Base-by-base conservation (phyloP, 1,139 yeast species). In the Yamadazyma aaseri region DNA sequence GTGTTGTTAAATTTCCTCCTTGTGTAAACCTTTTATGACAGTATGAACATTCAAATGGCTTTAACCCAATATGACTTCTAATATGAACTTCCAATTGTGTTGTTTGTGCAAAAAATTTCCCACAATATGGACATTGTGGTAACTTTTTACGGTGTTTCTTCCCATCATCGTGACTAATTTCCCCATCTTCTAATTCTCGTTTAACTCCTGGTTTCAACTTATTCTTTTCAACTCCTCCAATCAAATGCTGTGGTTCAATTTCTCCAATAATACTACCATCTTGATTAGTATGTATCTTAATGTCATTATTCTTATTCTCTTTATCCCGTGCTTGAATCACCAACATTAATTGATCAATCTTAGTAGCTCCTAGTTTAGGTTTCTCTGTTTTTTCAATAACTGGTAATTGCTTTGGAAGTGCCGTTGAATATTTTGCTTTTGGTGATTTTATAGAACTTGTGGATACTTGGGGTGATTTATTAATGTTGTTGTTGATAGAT, bases 1-100 rank as follows among this genome's bases (percentile, higher is more conserved):
- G 97, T 1, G 96, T 87, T 44, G 95, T 73, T 51, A 90, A 65
- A 57, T 90, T 92, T 11, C 97, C 96, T 44, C 95, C 95, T 56
- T 90, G 97, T 1, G 95, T 85, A 51, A 90, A 90, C 38, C 83
- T 65, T 58, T 87, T 87, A 38, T 79, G 83, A 58, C 94, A 90
- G 52, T 70, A 85, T 6, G 71, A 67, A 56, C 97, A 90, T 53
- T 76, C 81, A 58, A 81, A 87, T 8, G 94, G 94, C 50, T 83
- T 83, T 40, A 73, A 73, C 1, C 92, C 92, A 49, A 82, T 79
- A 53, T 84, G 94, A 1, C 87, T 79, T 49, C 94, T 62, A 11
- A 83, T 75, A 52, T 84, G 94, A 6, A 84, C 92, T 46, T 83
- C 90, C 44, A 84, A 61, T 56, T 84, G 94, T 0, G 92, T 84